Evolutionary conservation across 208 protist species (phyloP).

Genomic region (Porcisia hertigi): DNA sequence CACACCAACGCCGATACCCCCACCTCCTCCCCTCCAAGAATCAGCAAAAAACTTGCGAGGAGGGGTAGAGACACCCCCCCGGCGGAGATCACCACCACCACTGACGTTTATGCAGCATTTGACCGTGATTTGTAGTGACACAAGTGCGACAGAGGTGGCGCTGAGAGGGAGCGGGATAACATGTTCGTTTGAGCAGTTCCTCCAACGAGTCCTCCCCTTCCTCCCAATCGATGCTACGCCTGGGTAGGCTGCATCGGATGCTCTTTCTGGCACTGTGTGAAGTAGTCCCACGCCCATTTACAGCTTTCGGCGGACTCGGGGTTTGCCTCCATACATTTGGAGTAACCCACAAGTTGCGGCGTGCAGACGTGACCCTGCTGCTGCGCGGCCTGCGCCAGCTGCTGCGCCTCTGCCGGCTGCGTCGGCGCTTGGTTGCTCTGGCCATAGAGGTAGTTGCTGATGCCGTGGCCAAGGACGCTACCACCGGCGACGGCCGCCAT

Average conservation of each 20-base stretch:
- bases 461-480: constrained; percentile 83
- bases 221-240: neutral
- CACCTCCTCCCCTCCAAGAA: neutral
- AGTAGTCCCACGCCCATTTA: constrained; percentile 91
- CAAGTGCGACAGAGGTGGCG: too few relatives aligned
- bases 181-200: too few relatives aligned
- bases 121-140: neutral
- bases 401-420: constrained; percentile 83
- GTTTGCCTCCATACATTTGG: constrained; percentile 86
- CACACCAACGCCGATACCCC: too few relatives aligned
- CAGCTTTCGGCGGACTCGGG: constrained; percentile 57
- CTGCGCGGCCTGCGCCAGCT: constrained; percentile 63
- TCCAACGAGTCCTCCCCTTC: too few relatives aligned
- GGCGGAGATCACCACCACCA: too few relatives aligned
- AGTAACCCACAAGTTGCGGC: constrained; percentile 72
- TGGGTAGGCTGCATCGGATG: constrained; percentile 20
- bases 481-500: constrained; percentile 86
- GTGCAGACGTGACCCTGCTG: constrained; percentile 66
- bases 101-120: neutral
- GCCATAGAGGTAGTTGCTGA: constrained; percentile 88
- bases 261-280: constrained; percentile 72
- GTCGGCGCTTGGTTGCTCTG: constrained; percentile 62
- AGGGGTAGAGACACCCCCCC: too few relatives aligned
- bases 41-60: too few relatives aligned
- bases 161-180: too few relatives aligned